phyloP scores from a whole-genome alignment of 306 rosid genomes.

The Medicago lupulina region DNA sequence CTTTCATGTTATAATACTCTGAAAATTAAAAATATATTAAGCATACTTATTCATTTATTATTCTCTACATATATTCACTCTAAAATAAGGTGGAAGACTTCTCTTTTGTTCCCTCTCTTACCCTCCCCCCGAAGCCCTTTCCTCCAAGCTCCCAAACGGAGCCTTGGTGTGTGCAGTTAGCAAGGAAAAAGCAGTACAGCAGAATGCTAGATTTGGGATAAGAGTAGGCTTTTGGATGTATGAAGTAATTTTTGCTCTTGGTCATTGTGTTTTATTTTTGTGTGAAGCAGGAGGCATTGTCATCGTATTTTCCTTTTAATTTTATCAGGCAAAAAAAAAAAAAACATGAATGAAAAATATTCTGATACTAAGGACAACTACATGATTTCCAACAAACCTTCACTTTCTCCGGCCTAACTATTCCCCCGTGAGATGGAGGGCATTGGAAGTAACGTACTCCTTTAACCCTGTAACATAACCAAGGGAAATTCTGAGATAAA shows the following conservation, averaged over 20 bases:
- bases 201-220: not conserved
- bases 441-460: slow-evolving; percentile 81
- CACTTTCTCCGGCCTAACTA: slow-evolving; percentile 92
- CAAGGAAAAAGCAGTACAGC: not conserved
- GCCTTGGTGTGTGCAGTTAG: not conserved
- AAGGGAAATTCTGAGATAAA: slow-evolving; percentile 27
- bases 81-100: no score
- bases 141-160: no score
- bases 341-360: not conserved
- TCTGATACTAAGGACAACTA: slow-evolving; percentile 6
- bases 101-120: no score
- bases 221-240: not conserved
- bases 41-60: no score
- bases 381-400: slow-evolving; percentile 59
- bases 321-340: not conserved
- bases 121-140: no score
- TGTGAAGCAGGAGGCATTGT: not conserved
- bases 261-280: not conserved
- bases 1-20: no score
- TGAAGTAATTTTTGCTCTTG: not conserved
- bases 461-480: slow-evolving; percentile 67
- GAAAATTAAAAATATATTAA: no score
- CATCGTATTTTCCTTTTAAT: slow-evolving; percentile 22
- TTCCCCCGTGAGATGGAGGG: slow-evolving; percentile 81
- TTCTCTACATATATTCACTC: no score